Evolutionary conservation across 345 rosid species (phyloP), one percentile per base, ranked within the genome.

Genomic region (Eucalyptus sideroxylon): DNA sequence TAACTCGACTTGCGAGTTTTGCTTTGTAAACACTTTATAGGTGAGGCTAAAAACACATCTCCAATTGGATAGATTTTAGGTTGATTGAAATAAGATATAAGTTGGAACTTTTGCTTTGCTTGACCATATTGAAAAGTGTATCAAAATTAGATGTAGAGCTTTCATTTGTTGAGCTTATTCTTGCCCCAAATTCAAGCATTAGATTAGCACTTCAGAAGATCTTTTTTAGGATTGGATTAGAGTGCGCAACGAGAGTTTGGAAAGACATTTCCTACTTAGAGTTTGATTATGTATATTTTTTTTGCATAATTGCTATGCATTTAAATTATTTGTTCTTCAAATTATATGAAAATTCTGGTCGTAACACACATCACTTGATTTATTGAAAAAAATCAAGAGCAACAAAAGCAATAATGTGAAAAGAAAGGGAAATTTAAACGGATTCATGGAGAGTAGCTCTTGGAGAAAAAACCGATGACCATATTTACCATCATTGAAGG

Each of bases 1-100:
- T 21, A 21, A 55, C 11, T 0, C 2, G 6, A 34, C 2, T 2
- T 2, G 9, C 3, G 7, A 34, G 19, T 31, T 67, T 9, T 72
- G 1, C 26, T 37, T 34, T 17, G 2, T 17, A 34, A 72, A 72
- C 3, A 34, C 82, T 72, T 34, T 11, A 72, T 72, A 34, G 26
- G 13, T 34, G 26, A 72, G 5, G 82, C 45, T 72, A 17, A 72
- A 72, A 72, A 34, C 14, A 19, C 26, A 72, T 34, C 4, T 19
- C 82, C 45, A 72, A 72, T 37, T 19, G 15, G 45, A 72, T 37
- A 69, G 23, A 69, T 1, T 1, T 69, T 31, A 31, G 24, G 45
- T 72, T 9, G 12, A 37, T 37, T 37, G 44, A 34, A 72, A 10
- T 72, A 72, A 17, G 15, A 72, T 37, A 19, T 37, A 44, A 69